Evolutionary conservation across 306 rosid species (phyloP), one percentile per base, ranked within the genome.

Genomic region (Vigna unguiculata): DNA sequence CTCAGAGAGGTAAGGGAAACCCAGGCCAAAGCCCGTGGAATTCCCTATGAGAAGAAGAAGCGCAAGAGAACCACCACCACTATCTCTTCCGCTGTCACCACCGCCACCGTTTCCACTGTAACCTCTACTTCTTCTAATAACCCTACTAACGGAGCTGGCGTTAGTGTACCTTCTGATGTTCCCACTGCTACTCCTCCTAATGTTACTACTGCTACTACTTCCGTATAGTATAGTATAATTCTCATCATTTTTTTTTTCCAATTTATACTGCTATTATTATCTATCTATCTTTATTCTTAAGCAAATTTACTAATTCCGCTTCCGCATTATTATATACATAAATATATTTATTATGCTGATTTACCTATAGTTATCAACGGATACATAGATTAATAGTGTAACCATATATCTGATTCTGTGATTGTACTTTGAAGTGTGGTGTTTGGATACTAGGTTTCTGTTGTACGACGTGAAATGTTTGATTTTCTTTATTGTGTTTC

Each of bases 21-120:
- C 1, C 99, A 96, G 32, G 98, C 98, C 21, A 92, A 88, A 71
- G 98, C 98, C 4, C 81, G 98, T 58, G 98, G 98, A 3, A 90
- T 94, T 34, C 93, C 98, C 11, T 95, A 95, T 20, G 97, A 95
- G 82, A 96, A 96, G 81, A 95, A 92, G 87, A 96, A 96, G 69
- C 86, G 99, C 30, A 95, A 95, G 86, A 76, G 97, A 52, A 61
- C 84, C 12, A 21, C 74, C 36, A 61, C 84, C 14, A 21, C 71
- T 0, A 49, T 59, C 0, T 22, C 82, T 0, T 3, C 86, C 54
- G 32, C 61, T 74, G n/a, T 54, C 79, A 16, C 79, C 2, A 25
- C 75, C 16, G 46, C 46, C 24, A 6, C 15, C 13, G 51, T 3
- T 40, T 40, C 45, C 9, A 40, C 45, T 9, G 45, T 40, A 40